phyloP scores from a whole-genome alignment of 306 rosid genomes.

The Boehmeria nivea region DNA sequence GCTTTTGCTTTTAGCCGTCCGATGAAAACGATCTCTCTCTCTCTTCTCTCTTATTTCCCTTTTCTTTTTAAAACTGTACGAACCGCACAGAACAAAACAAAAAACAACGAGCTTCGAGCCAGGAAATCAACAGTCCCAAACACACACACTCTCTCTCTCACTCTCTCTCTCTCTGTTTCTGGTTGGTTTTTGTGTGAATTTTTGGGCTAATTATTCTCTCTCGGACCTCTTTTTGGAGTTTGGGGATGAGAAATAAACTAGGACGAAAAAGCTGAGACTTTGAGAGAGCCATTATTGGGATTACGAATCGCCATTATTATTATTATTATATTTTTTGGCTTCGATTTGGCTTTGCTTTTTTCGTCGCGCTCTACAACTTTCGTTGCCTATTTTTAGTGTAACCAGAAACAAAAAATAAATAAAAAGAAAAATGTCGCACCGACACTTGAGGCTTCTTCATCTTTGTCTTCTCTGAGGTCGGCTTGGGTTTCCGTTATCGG shows the following conservation, averaged over 20 bases:
- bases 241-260: constrained; percentile 8
- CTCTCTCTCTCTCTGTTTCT: constrained; percentile 5
- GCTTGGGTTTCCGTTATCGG: constrained; percentile 10
- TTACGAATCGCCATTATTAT: constrained; percentile 15
- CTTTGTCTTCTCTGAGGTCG: constrained; percentile 16
- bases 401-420: too few relatives aligned
- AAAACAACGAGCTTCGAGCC: constrained; percentile 14
- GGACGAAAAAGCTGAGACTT: neutral
- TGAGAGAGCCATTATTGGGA: constrained; percentile 18
- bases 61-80: constrained; percentile 7
- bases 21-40: constrained; percentile 13
- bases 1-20: constrained; percentile 15
- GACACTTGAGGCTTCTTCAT: constrained; percentile 41
- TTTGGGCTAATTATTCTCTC: constrained; percentile 22
- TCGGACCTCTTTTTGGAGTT: constrained; percentile 28
- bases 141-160: neutral
- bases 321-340: neutral
- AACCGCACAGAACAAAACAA: neutral
- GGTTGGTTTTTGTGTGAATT: too few relatives aligned
- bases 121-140: neutral
- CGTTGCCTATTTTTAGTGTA: constrained; percentile 12
- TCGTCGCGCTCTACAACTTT: constrained; percentile 4
- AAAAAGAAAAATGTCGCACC: constrained; percentile 34
- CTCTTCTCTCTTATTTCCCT: neutral
- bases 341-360: neutral